Conservation (phyloP, 495 filamentous ascomycete species). For the Penicillium canariense region DNA sequence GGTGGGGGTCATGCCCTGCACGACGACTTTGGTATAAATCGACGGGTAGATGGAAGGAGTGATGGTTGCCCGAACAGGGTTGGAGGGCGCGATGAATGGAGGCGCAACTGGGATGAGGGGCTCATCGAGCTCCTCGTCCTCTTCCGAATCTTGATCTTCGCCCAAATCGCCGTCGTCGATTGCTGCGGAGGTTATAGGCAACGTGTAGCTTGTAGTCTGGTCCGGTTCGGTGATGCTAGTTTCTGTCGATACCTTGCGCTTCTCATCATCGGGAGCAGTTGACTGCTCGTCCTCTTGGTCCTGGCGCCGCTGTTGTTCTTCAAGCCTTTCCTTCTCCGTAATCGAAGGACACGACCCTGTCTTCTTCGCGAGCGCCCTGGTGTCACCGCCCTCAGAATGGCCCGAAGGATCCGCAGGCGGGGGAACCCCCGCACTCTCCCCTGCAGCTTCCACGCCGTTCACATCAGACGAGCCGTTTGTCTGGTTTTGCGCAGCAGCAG, state of each 20-base stretch:
- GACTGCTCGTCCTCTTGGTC: slow-evolving; percentile 27
- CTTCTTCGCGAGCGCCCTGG: slow-evolving; percentile 16
- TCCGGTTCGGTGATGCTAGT: slow-evolving; percentile 37
- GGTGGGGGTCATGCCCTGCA: slow-evolving; percentile 71
- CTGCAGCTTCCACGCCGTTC: slow-evolving; percentile 6
- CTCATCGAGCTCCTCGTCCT: slow-evolving; percentile 32
- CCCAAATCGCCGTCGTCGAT: slow-evolving; percentile 20
- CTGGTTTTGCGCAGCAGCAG: not conserved
- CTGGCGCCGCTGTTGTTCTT: slow-evolving; percentile 14
- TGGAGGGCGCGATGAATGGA: slow-evolving; percentile 64
- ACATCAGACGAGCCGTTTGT: slow-evolving; percentile 2
- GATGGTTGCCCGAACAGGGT: slow-evolving; percentile 72
- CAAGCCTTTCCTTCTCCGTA: slow-evolving; percentile 21
- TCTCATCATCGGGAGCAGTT: slow-evolving; percentile 23
- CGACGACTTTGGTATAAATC: slow-evolving; percentile 84
- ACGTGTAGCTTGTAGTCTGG: slow-evolving; percentile 4
- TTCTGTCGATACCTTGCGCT: slow-evolving; percentile 30
- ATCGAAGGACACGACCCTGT: slow-evolving; percentile 27
- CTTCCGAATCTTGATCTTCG: slow-evolving; percentile 19
- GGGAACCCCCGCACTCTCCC: slow-evolving; percentile 11
- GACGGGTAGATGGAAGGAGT: slow-evolving; percentile 68
- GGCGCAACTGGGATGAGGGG: slow-evolving; percentile 59
- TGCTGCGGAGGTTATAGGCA: slow-evolving; percentile 4
- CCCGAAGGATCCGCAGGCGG: slow-evolving; percentile 6
- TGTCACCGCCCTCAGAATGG: not conserved